Evolutionary conservation across 306 rosid genomes (phyloP).

Genomic region (Malus orientalis): DNA sequence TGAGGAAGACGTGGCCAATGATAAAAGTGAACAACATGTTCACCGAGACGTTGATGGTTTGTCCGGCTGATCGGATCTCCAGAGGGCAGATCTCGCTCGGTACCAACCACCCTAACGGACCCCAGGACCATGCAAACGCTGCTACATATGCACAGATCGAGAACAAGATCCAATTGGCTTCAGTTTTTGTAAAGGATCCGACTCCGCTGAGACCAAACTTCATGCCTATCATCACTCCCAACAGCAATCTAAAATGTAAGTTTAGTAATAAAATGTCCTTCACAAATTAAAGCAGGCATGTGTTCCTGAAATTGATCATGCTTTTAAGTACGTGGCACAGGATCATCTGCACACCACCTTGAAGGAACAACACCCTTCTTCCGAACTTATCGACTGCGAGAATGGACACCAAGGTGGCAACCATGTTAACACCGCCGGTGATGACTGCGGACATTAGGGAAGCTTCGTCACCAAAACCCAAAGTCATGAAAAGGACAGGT

Average conservation of each 20-base stretch:
- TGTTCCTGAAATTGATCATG: not conserved
- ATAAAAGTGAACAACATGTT: constrained; percentile 65
- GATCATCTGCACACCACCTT: not conserved
- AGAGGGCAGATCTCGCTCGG: constrained; percentile 67
- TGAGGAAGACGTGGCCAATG: constrained; percentile 43
- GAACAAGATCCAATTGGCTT: constrained; percentile 4
- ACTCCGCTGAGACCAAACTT: not conserved
- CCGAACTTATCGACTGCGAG: not conserved
- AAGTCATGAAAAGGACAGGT: not conserved
- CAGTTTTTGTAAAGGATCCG: not conserved
- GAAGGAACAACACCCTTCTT: not conserved
- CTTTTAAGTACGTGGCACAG: not conserved
- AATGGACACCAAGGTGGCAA: not conserved
- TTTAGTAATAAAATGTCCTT: not conserved
- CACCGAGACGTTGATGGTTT: constrained; percentile 45
- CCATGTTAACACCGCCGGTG: not conserved
- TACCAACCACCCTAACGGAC: constrained; percentile 69
- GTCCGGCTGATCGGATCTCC: constrained; percentile 58
- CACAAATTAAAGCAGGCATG: not conserved
- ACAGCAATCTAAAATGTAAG: not conserved
- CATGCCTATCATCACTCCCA: not conserved
- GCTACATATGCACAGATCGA: constrained; percentile 48
- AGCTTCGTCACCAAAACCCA: not conserved
- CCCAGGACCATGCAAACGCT: constrained; percentile 80
- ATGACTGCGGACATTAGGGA: not conserved